Conservation (phyloP, 2,329 filamentous ascomycete species). For the Sporothrix pseudoabietina region DNA sequence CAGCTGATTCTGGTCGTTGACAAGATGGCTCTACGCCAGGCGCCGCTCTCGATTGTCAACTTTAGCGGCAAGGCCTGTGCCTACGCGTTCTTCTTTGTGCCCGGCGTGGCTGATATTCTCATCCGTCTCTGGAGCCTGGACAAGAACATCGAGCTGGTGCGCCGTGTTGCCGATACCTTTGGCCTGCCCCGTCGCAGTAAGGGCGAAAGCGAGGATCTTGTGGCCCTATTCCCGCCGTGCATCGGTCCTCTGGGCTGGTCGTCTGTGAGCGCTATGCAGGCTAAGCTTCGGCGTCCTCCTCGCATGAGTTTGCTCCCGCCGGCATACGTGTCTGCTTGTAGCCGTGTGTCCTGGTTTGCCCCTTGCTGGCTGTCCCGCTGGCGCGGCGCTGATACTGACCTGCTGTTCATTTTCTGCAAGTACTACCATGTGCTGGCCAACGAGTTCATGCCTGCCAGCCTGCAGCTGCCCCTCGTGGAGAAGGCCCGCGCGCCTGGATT, state of each 20-base stretch:
- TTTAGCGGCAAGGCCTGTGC: conserved; percentile 90
- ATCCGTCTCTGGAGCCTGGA: conserved; percentile 75
- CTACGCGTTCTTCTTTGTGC: conserved; percentile 91
- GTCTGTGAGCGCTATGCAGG: conserved; percentile 51
- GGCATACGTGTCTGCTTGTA: conserved; percentile 30
- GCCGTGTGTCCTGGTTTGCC: conserved; percentile 78
- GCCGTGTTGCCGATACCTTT: conserved; percentile 71
- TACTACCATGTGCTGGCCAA: conserved; percentile 79
- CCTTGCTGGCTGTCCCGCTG: conserved; percentile 77
- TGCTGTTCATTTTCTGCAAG: conserved; percentile 91
- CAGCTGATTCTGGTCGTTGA: conserved; percentile 88
- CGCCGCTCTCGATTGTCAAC: conserved; percentile 67
- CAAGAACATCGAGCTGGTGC: conserved; percentile 63
- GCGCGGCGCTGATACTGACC: conserved; percentile 82
- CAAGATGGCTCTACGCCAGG: conserved; percentile 78
- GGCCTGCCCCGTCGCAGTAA: conserved; percentile 60
- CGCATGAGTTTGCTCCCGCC: conserved; percentile 54
- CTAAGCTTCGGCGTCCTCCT: conserved; percentile 66
- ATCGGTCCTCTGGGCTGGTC: conserved; percentile 62
- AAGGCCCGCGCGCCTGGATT: conserved; percentile 73
- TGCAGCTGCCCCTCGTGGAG: conserved; percentile 54
- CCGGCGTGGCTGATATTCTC: conserved; percentile 80
- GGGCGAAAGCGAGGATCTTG: conserved; percentile 65
- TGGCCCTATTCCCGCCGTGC: conserved; percentile 67
- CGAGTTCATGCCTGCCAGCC: conserved; percentile 63